phyloP scores from a whole-genome alignment of 129 eudicot genomes.

The Saussurea involucrata region DNA sequence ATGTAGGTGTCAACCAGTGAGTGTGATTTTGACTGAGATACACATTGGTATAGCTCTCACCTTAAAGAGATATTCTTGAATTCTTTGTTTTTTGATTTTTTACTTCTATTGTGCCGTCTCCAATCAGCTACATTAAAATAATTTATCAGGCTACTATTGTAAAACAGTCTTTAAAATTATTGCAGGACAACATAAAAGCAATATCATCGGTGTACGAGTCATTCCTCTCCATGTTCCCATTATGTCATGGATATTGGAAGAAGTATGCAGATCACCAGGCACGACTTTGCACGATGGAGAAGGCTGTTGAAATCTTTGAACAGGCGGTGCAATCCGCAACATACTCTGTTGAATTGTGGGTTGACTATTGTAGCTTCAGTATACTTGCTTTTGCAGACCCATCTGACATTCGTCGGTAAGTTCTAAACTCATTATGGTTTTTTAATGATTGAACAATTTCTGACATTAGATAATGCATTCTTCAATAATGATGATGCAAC shows the following conservation, averaged over 20 bases:
- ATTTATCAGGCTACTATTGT: conserved; percentile 7
- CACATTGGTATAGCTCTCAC: background rate
- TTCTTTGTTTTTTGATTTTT: background rate
- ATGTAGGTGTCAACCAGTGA: background rate
- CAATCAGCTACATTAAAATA: background rate
- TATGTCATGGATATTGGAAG: conserved; percentile 82
- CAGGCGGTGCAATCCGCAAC: conserved; percentile 53
- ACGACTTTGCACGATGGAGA: conserved; percentile 43
- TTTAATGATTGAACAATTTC: conserved; percentile 3
- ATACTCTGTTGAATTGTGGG: conserved; percentile 79
- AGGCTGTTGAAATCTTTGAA: conserved; percentile 70
- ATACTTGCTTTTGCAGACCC: conserved; percentile 62
- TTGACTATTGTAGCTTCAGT: conserved; percentile 75
- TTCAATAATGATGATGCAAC: background rate
- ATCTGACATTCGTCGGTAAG: conserved; percentile 73
- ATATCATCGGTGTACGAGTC: conserved; percentile 66
- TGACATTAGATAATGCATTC: background rate
- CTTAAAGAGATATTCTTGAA: background rate
- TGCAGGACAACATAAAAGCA: conserved; percentile 77
- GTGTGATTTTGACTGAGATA: conserved; percentile 7
- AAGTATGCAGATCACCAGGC: conserved; percentile 67
- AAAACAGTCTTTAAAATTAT: background rate
- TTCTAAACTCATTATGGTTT: conserved; percentile 7
- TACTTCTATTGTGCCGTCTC: background rate
- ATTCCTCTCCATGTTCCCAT: conserved; percentile 70